Evolutionary conservation across 805 yeast genomes (phyloP).

Genomic region (Wickerhamomyces pijperi): DNA sequence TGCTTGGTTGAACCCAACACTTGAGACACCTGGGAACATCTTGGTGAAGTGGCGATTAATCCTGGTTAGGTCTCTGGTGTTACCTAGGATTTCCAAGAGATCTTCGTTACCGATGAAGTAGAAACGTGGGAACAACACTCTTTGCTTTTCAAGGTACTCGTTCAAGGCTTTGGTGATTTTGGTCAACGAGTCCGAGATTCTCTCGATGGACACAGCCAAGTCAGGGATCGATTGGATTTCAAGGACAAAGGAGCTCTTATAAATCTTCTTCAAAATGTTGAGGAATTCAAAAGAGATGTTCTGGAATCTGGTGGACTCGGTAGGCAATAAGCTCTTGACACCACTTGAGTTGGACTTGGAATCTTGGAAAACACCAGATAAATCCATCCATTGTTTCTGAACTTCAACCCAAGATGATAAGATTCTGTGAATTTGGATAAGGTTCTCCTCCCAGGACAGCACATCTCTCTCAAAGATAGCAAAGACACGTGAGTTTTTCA

Average conservation of each 20-base stretch:
- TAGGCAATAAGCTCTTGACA: conserved; percentile 50
- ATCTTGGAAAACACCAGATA: conserved; percentile 62
- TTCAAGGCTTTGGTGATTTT: conserved; percentile 55
- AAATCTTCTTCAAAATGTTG: conserved; percentile 36
- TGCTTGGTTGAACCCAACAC: conserved; percentile 26
- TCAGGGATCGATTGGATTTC: conserved; percentile 45
- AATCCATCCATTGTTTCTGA: conserved; percentile 82
- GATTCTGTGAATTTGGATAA: conserved; percentile 39
- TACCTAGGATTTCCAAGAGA: conserved; percentile 70
- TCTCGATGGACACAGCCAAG: conserved; percentile 33
- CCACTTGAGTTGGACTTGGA: conserved; percentile 30
- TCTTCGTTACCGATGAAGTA: conserved; percentile 90
- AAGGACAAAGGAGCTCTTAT: conserved; percentile 37
- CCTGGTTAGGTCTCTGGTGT: conserved; percentile 31
- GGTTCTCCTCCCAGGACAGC: conserved; percentile 38
- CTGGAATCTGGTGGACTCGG: conserved; percentile 57
- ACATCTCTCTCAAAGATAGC: conserved; percentile 49
- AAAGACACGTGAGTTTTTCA: conserved; percentile 60
- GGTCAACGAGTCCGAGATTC: conserved; percentile 41
- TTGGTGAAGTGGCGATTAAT: conserved; percentile 54
- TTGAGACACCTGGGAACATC: conserved; percentile 57
- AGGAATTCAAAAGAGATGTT: conserved; percentile 52
- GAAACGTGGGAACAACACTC: conserved; percentile 69
- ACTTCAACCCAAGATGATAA: conserved; percentile 71
- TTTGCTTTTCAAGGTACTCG: conserved; percentile 71